Base-by-base conservation (phyloP, 805 yeast genomes). In the Blastobotrys americana region DNA sequence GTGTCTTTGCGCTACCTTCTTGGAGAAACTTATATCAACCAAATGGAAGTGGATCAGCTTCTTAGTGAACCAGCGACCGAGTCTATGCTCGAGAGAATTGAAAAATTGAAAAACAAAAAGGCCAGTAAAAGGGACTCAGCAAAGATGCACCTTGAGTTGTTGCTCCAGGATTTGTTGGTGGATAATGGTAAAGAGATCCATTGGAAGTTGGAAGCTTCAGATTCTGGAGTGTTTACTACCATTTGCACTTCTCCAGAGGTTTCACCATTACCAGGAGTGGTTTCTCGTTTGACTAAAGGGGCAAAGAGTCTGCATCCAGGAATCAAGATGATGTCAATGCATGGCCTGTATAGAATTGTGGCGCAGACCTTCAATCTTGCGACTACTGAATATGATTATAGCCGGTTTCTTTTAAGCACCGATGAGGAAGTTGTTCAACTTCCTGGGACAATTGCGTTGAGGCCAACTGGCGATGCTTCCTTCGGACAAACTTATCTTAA, bases 251-350 rank as follows among this genome's bases (percentile, higher is more conserved):
- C 54, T 23, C 60, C 60, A 3, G 55, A 51, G 19, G 34, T 56
- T 39, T 48, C 52, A 3, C 17, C 49, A n/a, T 34, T 49, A 17
- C 37, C 47, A 1, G 31, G 36, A 2, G 43, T 50, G 4, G 37
- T 59, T 9, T 28, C 19, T 1, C 31, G 37, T 27, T 48, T 60
- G 9, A 22, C 54, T 17, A 42, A 47, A 5, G 63, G 60, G 3
- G 48, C 50, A 39, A 55, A 61, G 17, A 45, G 51, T 41, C 47
- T 76, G 18, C 94, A 86, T 59, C 95, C 96, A 0, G 63, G 72
- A 1, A 64, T 85, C 37, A 69, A 84, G 1, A 71, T 78, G 44
- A 59, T 77, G 31, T 80, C 84, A 16, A 63, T 80, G 47, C 76
- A 74, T 42, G 82, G 87, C 16, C 57, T 83, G 23, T 68, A 80